phyloP scores from a whole-genome alignment of 768 basidiomycete species.

The Ramaria sp. region DNA sequence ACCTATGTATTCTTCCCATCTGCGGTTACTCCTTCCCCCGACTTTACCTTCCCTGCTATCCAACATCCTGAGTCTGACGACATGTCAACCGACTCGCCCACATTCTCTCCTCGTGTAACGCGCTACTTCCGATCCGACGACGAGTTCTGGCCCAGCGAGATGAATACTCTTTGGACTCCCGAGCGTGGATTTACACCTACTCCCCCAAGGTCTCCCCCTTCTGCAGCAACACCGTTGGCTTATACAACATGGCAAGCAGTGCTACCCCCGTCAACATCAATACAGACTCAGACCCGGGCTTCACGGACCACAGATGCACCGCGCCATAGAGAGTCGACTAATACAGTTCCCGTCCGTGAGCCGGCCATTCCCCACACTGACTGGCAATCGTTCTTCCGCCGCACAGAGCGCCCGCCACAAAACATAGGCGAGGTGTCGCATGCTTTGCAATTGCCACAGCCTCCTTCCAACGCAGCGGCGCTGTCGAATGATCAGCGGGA shows the following conservation, averaged over 20 bases:
- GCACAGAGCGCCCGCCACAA: not conserved
- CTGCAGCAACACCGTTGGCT: not conserved
- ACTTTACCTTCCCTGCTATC: slow-evolving; percentile 21
- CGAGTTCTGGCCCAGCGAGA: not conserved
- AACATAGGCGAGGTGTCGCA: no score
- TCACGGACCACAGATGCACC: not conserved
- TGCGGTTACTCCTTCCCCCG: slow-evolving; percentile 29
- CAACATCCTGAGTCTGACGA: not conserved
- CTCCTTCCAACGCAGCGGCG: no score
- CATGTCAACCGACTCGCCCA: not conserved
- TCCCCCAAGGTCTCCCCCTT: not conserved
- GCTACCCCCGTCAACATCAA: not conserved
- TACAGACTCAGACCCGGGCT: not conserved
- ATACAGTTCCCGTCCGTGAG: not conserved
- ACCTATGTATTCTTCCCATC: slow-evolving; percentile 40
- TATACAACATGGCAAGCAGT: not conserved
- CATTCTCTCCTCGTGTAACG: not conserved
- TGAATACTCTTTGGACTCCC: not conserved
- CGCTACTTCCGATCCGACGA: slow-evolving; percentile 1
- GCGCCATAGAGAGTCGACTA: not conserved
- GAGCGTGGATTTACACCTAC: not conserved
- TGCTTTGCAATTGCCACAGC: no score
- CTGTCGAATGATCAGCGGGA: not conserved
- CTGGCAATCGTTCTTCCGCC: not conserved
- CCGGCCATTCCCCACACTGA: not conserved